Evolutionary conservation across 495 filamentous ascomycete genomes (phyloP).

Genomic region (Hypoxylon lienhwacheense): DNA sequence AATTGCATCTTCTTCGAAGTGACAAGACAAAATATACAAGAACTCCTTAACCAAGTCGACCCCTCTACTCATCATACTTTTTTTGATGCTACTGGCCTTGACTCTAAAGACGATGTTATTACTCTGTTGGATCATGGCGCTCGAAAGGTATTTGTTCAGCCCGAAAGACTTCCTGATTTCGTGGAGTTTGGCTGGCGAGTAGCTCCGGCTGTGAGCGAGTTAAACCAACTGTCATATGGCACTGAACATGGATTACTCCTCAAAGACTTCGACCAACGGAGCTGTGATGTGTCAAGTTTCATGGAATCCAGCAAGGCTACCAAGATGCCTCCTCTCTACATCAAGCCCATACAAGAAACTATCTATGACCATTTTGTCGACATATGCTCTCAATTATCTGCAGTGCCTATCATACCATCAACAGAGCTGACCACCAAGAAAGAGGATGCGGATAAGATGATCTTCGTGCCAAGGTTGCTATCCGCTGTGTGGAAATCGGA

Average conservation of each 20-base stretch:
- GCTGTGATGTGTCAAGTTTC: conserved; percentile 45
- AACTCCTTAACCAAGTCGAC: conserved; percentile 59
- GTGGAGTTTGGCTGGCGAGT: conserved; percentile 49
- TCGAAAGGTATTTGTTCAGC: conserved; percentile 78
- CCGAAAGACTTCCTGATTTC: conserved; percentile 58
- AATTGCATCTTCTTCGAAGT: conserved; percentile 74
- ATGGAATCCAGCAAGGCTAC: conserved; percentile 49
- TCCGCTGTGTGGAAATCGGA: conserved; percentile 74
- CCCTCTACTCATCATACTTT: conserved; percentile 67
- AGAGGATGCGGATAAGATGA: conserved; percentile 52
- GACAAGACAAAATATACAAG: conserved; percentile 56
- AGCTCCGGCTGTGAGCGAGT: conserved; percentile 43
- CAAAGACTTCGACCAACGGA: conserved; percentile 48
- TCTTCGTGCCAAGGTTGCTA: conserved; percentile 70
- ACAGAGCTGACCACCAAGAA: conserved; percentile 66
- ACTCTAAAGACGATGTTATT: conserved; percentile 68
- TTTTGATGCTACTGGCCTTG: conserved; percentile 73
- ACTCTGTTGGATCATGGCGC: conserved; percentile 84
- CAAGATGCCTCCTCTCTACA: conserved; percentile 50
- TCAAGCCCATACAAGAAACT: conserved; percentile 48
- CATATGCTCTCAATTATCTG: conserved; percentile 57
- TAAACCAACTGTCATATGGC: conserved; percentile 37
- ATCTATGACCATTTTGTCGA: conserved; percentile 56
- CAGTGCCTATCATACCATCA: conserved; percentile 78
- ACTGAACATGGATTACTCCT: conserved; percentile 49